Base-by-base conservation (phyloP, 108 stramenopile genomes). In the Skeletonema menzelii region DNA sequence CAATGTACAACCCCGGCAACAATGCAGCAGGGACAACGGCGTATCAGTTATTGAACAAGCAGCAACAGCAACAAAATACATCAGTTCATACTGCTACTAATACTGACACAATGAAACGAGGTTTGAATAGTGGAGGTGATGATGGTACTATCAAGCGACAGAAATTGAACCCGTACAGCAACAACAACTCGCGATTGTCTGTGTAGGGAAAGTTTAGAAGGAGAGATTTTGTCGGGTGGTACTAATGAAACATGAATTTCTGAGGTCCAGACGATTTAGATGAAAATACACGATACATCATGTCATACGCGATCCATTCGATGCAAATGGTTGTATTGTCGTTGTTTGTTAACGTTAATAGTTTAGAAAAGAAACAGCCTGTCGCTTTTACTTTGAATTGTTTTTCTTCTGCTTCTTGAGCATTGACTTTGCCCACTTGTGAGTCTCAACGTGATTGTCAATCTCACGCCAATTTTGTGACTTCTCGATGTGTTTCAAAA, bases 131-230 rank as follows among this genome's bases (percentile, higher is more conserved):
- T 22, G 59, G 27, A 31, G 34, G 59, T 27, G 38, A 65, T 44
- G 49, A 70, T 13, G 65, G 61, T 26, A 60, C 35, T 28, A 53
- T 59, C 59, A 76, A 76, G 47, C 67, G 70, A 56, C 69, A 66
- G 55, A 78, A 70, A 37, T 15, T 27, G 49, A 78, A 78, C 55
- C 77, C 77, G 0, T 78, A 70, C 44, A 78, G n/a, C 49, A 67
- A 35, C 67, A 57, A 35, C 30, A 46, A 46, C 17, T n/a, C 44
- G 12, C 49, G 49, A 24, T 22, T 53, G 49, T 53, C 49, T 53
- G 49, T 53, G 49, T 53, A 53, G 22, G 22, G 17, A 19, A 2
- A 32, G 30, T 0, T 7, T 4, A 32, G 3, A 32, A 32, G 31
- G 5, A 32, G 31, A 32, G 31, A 32, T 32, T 32, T 32, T 32